These are phyloP conservation scores for Cercospora sojina DNA, from an alignment of 2,329 filamentous ascomycete species.

Conservation along the genomic window DNA sequence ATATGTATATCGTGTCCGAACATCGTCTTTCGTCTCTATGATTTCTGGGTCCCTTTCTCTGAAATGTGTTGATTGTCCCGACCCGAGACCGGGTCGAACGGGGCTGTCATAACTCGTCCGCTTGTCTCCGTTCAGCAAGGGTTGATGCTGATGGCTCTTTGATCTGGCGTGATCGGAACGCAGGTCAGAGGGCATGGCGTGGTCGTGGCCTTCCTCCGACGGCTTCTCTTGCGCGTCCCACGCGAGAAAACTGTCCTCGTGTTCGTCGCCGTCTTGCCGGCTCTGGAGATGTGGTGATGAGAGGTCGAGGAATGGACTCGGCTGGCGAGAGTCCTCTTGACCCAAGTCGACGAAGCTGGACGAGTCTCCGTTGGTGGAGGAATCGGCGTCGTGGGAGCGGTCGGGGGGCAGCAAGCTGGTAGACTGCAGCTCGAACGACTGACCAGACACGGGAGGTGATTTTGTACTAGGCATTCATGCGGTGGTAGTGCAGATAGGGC, in stretches of 20 bases:
- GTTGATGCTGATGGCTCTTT: slow-evolving; percentile 43
- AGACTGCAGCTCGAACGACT: slow-evolving; percentile 16
- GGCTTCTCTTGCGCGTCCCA: slow-evolving; percentile 45
- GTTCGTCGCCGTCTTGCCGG: slow-evolving; percentile 23
- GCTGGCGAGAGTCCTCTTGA: slow-evolving; percentile 33
- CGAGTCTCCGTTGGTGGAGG: slow-evolving; percentile 29
- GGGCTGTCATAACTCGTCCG: slow-evolving; percentile 42
- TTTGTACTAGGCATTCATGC: slow-evolving; percentile 32
- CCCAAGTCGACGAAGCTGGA: slow-evolving; percentile 35
- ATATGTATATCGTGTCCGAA: slow-evolving; percentile 80
- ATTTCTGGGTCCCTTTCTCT: slow-evolving; percentile 73
- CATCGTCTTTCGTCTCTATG: slow-evolving; percentile 59
- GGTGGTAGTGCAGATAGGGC: slow-evolving; percentile 11
- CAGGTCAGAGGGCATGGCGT: slow-evolving; percentile 52
- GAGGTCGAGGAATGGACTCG: slow-evolving; percentile 35
- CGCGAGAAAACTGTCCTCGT: slow-evolving; percentile 43
- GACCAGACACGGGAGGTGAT: slow-evolving; percentile 4
- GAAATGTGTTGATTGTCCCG: slow-evolving; percentile 63
- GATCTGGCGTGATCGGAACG: slow-evolving; percentile 36
- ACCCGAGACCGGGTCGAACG: slow-evolving; percentile 44
- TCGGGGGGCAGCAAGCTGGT: slow-evolving; percentile 26
- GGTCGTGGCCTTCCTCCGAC: slow-evolving; percentile 31
- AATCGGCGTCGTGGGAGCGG: slow-evolving; percentile 26
- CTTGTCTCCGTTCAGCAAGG: slow-evolving; percentile 50
- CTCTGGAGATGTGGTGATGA: slow-evolving; percentile 23